Evolutionary conservation across 768 basidiomycete species (phyloP).

Genomic region (Boletus insuetus): DNA sequence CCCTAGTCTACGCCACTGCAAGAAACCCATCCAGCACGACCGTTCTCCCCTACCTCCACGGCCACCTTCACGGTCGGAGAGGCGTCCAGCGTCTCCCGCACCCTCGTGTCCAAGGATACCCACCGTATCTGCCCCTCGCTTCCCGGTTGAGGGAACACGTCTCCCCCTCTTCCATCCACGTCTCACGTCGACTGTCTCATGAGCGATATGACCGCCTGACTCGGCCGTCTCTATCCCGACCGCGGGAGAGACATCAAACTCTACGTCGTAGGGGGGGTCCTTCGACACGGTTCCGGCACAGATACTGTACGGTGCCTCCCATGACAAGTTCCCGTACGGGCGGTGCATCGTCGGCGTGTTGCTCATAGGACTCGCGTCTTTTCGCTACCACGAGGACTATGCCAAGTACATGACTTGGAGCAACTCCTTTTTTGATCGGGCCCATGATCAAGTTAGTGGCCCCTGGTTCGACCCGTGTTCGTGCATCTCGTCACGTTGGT

Average conservation of each 20-base stretch:
- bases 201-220: conserved; percentile 43
- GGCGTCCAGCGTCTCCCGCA: conserved; percentile 33
- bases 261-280: conserved; percentile 53
- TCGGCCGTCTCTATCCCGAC: conserved; percentile 51
- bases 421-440: conserved; percentile 49
- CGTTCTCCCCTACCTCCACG: conserved; percentile 55
- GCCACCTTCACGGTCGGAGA: conserved; percentile 49
- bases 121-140: conserved; percentile 53
- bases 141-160: conserved; percentile 57
- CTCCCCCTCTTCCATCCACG: conserved; percentile 33
- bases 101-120: conserved; percentile 38
- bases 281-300: conserved; percentile 55
- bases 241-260: conserved; percentile 37
- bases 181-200: conserved; percentile 43
- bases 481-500: conserved; percentile 30
- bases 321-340: conserved; percentile 51
- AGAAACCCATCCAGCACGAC: conserved; percentile 49
- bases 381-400: conserved; percentile 45
- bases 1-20: conserved; percentile 50
- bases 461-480: conserved; percentile 40
- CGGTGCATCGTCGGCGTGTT: conserved; percentile 45
- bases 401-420: conserved; percentile 43
- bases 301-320: conserved; percentile 52
- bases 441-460: conserved; percentile 39
- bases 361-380: conserved; percentile 47